Evolutionary conservation across 2,329 filamentous ascomycete genomes (phyloP).

Genomic region (Ophiostoma novo-ulmi): DNA sequence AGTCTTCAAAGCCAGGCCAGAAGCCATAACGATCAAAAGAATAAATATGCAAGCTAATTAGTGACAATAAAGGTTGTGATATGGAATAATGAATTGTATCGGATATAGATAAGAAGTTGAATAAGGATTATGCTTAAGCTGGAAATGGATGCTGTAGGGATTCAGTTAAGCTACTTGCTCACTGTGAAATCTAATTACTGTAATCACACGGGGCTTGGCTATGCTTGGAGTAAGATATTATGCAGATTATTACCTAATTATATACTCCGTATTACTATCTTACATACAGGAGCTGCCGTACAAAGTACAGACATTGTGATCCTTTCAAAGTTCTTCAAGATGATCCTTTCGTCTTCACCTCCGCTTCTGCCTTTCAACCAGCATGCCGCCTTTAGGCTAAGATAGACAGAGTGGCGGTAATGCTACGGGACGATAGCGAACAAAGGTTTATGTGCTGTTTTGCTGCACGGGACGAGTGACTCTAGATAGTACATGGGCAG

Average conservation of each 20-base stretch:
- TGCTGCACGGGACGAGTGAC: not conserved
- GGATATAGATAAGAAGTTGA: not conserved
- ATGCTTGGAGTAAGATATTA: not conserved
- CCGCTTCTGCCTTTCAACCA: not conserved
- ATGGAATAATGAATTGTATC: not conserved
- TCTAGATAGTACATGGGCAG: not conserved
- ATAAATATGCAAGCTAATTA: not conserved
- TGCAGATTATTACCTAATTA: too few relatives aligned
- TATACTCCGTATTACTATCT: too few relatives aligned
- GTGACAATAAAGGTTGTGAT: not conserved
- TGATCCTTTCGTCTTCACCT: not conserved
- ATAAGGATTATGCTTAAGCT: not conserved
- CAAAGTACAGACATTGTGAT: not conserved
- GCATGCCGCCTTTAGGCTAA: not conserved
- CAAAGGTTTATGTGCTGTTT: not conserved
- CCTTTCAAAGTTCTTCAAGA: not conserved
- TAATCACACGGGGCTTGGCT: not conserved
- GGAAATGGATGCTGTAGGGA: not conserved
- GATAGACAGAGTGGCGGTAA: not conserved
- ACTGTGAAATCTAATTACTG: not conserved
- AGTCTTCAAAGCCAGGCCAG: not conserved
- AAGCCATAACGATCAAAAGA: too few relatives aligned
- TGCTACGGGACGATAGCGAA: not conserved
- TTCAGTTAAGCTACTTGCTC: not conserved
- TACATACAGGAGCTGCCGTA: too few relatives aligned